Evolutionary conservation across 352 stramenopile species (phyloP), one percentile per base, ranked within the genome.

Genomic region (Peronospora destructor): DNA sequence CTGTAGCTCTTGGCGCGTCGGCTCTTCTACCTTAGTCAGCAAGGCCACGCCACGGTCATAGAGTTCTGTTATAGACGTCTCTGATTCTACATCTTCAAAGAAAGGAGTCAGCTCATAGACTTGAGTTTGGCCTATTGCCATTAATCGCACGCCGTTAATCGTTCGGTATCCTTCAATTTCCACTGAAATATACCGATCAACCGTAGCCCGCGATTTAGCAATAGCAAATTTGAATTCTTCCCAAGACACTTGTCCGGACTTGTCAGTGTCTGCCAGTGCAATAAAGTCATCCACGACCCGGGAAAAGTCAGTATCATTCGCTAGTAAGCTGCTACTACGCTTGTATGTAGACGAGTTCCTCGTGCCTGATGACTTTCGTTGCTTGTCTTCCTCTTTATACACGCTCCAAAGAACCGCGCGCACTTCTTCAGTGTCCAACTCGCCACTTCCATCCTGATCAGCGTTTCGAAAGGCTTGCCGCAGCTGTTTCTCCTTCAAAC

Each of bases 151-250:
- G 29, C 77, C 65, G 49, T 88, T 64, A 14, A 94, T 69, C 3
- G 66, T 49, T 34, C 76, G 64, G 46, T 75, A 92, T 0, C 80
- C 82, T 49, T 89, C 79, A 25, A 94, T 65, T 29, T 91, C 76
- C 28, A 94, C 42, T 12, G 73, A 85, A 29, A 94, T 69, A 30
- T 70, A 92, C 8, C 80, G 82, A 26, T 86, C 68, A 26, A 83
- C 58, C 0, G 60, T 78, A n/a, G 76, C 62, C 6, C 80, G 73
- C 14, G 76, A 87, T 57, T 91, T 91, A 1, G 73, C 53, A 59
- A 94, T 87, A 6, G 84, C 84, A 21, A 77, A 60, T 56, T 91
- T 89, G 48, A 94, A 94, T 50, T 92, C 82, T 53, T 94, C 83
- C 71, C 80, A 91, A 28, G 81, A 91, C 13, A 94, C 77, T 49